These are phyloP conservation scores for Colletotrichum tabaci DNA, from an alignment of 2,329 filamentous ascomycete species.

Conservation along the genomic window DNA sequence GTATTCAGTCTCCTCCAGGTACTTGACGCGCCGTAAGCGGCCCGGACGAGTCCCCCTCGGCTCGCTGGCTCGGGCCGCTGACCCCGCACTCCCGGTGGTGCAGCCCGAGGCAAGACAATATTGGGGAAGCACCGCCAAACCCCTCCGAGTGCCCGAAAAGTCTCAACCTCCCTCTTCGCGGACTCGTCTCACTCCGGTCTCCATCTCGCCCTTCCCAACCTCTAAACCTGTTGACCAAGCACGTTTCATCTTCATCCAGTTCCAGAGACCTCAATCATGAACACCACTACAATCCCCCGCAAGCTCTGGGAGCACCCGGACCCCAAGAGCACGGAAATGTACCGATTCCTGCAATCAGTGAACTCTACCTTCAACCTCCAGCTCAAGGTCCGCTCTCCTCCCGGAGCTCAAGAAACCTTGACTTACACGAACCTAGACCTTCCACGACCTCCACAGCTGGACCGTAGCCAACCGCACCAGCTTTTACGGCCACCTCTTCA, in stretches of 20 bases:
- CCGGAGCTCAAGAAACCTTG: not conserved
- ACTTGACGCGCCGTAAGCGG: not conserved
- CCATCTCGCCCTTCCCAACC: not conserved
- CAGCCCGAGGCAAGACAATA: conserved; percentile 36
- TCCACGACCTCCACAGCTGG: conserved; percentile 79
- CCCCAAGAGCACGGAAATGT: conserved; percentile 75
- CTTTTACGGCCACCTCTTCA: conserved; percentile 78
- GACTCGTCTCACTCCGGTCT: not conserved
- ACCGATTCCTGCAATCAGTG: conserved; percentile 75
- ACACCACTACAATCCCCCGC: conserved; percentile 59
- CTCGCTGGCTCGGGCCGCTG: conserved; percentile 26
- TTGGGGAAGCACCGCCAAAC: conserved; percentile 34
- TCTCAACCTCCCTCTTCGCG: conserved; percentile 13
- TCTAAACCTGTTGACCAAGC: not conserved
- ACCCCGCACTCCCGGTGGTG: conserved; percentile 39
- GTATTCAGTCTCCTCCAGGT: not conserved
- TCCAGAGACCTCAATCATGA: conserved; percentile 46
- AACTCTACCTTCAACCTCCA: conserved; percentile 71
- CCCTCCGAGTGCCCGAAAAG: not conserved
- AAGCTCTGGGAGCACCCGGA: conserved; percentile 80
- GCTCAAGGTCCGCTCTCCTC: conserved; percentile 62
- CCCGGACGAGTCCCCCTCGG: conserved; percentile 21
- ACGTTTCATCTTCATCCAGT: not conserved
- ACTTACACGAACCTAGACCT: conserved; percentile 64
- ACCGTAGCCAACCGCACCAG: conserved; percentile 73